Percentiles rank a stretch among this genome's conserved stretches.
Evolutionary conservation across 2,329 filamentous ascomycete species (phyloP).

Genomic region (Aspergillus sp.): DNA sequence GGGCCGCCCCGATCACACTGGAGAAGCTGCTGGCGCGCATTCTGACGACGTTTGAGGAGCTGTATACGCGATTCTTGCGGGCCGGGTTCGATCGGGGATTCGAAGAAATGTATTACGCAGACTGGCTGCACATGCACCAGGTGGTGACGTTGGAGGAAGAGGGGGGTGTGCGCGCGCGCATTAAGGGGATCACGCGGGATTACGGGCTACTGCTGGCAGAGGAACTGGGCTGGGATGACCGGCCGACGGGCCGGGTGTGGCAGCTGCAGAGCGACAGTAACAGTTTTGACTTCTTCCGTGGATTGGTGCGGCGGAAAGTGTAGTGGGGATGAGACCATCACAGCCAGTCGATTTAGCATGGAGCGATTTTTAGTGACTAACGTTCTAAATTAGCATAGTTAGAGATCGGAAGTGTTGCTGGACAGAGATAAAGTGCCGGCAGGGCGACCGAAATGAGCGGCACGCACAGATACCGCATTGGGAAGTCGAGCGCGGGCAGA

Average conservation of each 20-base stretch:
- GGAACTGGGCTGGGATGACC: conserved; percentile 73
- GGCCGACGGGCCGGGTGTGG: conserved; percentile 74
- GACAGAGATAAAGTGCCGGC: too few relatives aligned
- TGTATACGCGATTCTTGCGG: conserved; percentile 74
- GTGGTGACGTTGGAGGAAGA: conserved; percentile 77
- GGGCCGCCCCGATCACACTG: conserved; percentile 60
- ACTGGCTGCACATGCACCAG: conserved; percentile 84
- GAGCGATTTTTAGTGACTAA: too few relatives aligned
- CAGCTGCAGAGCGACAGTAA: conserved; percentile 94
- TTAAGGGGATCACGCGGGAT: conserved; percentile 86
- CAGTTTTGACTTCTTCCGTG: conserved; percentile 96
- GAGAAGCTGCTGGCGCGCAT: conserved; percentile 83
- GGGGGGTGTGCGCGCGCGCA: conserved; percentile 70
- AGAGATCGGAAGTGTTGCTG: too few relatives aligned
- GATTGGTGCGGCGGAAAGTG: conserved; percentile 77
- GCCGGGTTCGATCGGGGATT: conserved; percentile 73
- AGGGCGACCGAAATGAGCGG: too few relatives aligned
- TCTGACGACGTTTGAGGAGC: conserved; percentile 71
- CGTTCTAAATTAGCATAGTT: too few relatives aligned
- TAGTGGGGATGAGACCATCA: conserved; percentile 35
- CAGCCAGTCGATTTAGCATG: background rate
- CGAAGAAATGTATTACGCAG: conserved; percentile 73
- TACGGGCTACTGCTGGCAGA: conserved; percentile 86
- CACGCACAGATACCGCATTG: background rate
- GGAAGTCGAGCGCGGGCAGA: background rate